Percentiles rank a stretch among this genome's conserved stretches.
Evolutionary conservation across 805 yeast genomes (phyloP).

Genomic region (Priceomyces castillae): DNA sequence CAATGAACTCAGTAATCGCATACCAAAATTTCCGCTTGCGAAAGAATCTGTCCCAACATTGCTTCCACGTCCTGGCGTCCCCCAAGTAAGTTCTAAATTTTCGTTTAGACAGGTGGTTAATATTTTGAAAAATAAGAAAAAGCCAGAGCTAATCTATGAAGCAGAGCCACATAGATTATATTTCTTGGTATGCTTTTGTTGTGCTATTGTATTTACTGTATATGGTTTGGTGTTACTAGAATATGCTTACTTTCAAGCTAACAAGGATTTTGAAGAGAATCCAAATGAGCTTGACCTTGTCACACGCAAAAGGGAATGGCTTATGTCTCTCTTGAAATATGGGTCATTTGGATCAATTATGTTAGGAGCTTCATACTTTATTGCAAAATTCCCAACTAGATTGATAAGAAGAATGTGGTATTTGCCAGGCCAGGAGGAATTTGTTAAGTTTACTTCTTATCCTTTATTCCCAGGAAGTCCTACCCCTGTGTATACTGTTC

Average conservation of each 20-base stretch:
- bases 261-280: conserved; percentile 52
- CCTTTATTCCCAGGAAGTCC: conserved; percentile 74
- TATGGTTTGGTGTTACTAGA: conserved; percentile 64
- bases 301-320: conserved; percentile 40
- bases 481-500: conserved; percentile 70
- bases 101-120: conserved; percentile 62
- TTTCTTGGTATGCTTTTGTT: conserved; percentile 64
- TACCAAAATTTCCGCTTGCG: conserved; percentile 65
- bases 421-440: conserved; percentile 58
- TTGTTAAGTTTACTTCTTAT: conserved; percentile 66
- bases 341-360: conserved; percentile 27
- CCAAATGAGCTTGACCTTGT: conserved; percentile 44
- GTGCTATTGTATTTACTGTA: conserved; percentile 66
- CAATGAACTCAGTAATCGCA: conserved; percentile 51
- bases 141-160: conserved; percentile 77
- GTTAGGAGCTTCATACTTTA: conserved; percentile 27
- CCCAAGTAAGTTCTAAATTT: conserved; percentile 58
- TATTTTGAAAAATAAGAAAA: conserved; percentile 49
- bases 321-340: conserved; percentile 25
- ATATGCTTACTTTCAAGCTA: conserved; percentile 51
- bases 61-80: conserved; percentile 75
- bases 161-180: conserved; percentile 80
- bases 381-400: conserved; percentile 57
- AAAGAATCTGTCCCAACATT: conserved; percentile 65
- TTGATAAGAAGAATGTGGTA: conserved; percentile 75